Percentiles rank a stretch among this genome's conserved stretches.
Evolutionary conservation across 2,329 filamentous ascomycete genomes (phyloP).

Genomic region (Grosmannia serpens): DNA sequence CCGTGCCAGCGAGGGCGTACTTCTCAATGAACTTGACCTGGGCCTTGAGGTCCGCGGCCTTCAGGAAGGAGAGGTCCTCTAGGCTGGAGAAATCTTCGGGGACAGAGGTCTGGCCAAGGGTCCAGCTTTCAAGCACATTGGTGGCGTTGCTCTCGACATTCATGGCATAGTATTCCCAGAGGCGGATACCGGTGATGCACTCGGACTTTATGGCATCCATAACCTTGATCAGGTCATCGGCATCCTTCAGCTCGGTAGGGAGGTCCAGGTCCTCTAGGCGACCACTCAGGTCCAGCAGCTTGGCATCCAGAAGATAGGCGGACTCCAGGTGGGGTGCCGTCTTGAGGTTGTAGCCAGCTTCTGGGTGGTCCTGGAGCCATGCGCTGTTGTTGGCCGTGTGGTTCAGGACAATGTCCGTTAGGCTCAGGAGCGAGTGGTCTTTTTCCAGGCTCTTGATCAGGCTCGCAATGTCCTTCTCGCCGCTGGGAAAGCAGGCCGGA

Average conservation of each 20-base stretch:
- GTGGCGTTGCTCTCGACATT: conserved; percentile 64
- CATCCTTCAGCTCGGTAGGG: conserved; percentile 58
- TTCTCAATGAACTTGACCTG: conserved; percentile 54
- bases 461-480: conserved; percentile 67
- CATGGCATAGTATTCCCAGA: conserved; percentile 91
- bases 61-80: conserved; percentile 35
- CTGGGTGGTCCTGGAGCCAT: conserved; percentile 90
- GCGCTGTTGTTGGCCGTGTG: conserved; percentile 93
- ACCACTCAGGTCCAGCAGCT: conserved; percentile 63
- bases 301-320: conserved; percentile 49
- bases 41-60: conserved; percentile 30
- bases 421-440: conserved; percentile 70
- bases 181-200: conserved; percentile 62
- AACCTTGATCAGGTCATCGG: conserved; percentile 64
- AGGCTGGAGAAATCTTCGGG: conserved; percentile 30
- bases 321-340: conserved; percentile 72
- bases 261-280: conserved; percentile 61
- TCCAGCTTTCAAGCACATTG: conserved; percentile 62
- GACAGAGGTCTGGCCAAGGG: conserved; percentile 42
- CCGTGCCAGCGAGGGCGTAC: conserved; percentile 58
- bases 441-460: conserved; percentile 74
- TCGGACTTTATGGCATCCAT: conserved; percentile 77
- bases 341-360: conserved; percentile 86
- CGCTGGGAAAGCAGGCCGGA: conserved; percentile 65
- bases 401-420: conserved; percentile 97